phyloP scores from a whole-genome alignment of 768 basidiomycete genomes.

The Pisolithus tinctorius region DNA sequence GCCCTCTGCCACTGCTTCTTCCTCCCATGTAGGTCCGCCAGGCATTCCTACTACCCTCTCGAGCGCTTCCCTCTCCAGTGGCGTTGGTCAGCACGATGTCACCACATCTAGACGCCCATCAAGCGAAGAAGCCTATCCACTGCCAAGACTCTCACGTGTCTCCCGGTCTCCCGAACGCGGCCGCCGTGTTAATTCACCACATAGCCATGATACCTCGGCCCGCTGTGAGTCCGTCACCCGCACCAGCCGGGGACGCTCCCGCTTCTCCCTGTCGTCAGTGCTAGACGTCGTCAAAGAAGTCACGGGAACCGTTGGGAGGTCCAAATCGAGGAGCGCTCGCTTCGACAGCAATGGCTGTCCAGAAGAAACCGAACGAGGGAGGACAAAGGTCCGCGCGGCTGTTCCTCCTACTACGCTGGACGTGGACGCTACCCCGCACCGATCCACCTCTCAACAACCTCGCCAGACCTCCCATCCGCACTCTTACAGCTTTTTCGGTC shows the following conservation, averaged over 20 bases:
- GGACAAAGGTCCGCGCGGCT: constrained; percentile 11
- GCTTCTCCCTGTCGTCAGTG: constrained; percentile 12
- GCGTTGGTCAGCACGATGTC: not conserved
- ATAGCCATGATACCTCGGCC: not conserved
- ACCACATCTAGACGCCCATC: constrained; percentile 31
- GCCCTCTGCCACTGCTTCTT: not conserved
- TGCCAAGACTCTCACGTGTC: not conserved
- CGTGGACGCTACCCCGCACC: not conserved
- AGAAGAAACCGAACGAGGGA: constrained; percentile 25
- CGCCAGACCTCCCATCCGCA: not conserved
- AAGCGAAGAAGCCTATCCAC: constrained; percentile 23
- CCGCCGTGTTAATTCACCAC: not conserved
- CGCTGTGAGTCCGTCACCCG: constrained; percentile 26
- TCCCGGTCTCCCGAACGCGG: not conserved
- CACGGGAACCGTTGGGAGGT: constrained; percentile 5
- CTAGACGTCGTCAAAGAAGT: constrained; percentile 15
- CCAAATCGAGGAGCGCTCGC: constrained; percentile 17
- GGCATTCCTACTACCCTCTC: not conserved
- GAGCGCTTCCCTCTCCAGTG: constrained; percentile 1
- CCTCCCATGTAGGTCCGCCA: not conserved
- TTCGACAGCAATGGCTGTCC: constrained; percentile 22
- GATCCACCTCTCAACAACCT: not conserved
- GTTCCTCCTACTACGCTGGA: not conserved
- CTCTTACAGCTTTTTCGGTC: constrained; percentile 15
- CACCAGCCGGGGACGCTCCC: constrained; percentile 11